These are phyloP conservation scores for Waltiozyma solani DNA, from an alignment of 1,139 yeast genomes.

Conservation along the genomic window DNA sequence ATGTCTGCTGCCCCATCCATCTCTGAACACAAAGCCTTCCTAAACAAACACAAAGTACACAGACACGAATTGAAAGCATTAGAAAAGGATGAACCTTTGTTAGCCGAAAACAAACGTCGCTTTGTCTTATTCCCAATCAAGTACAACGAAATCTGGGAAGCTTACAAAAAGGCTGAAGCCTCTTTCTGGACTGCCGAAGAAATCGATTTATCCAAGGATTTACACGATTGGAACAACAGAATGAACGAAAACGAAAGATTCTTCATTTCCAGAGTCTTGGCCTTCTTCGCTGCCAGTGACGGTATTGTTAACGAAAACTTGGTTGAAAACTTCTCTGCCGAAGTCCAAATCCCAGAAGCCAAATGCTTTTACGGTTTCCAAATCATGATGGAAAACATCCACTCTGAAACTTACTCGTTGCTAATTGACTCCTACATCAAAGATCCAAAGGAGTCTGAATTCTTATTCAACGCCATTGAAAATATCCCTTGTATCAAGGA, in stretches of 20 bases:
- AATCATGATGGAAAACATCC: conserved; percentile 99
- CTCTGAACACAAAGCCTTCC: conserved; percentile 39
- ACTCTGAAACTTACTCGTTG: conserved; percentile 92
- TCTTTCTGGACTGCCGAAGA: conserved; percentile 99
- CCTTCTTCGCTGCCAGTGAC: conserved; percentile 98
- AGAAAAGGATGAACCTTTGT: conserved; percentile 85
- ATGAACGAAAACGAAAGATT: conserved; percentile 84
- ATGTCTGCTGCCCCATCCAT: conserved; percentile 2
- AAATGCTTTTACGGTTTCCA: conserved; percentile 98
- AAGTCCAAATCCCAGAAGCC: conserved; percentile 96
- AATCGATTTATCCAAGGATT: conserved; percentile 89
- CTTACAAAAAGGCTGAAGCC: conserved; percentile 98
- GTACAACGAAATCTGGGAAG: conserved; percentile 97
- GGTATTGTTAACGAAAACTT: conserved; percentile 96
- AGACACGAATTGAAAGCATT: conserved; percentile 62
- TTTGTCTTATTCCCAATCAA: conserved; percentile 95
- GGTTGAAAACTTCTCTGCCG: conserved; percentile 94
- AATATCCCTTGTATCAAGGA: conserved; percentile 88
- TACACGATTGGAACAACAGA: conserved; percentile 79
- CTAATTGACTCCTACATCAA: conserved; percentile 91
- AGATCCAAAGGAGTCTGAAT: conserved; percentile 87
- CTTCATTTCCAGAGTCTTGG: conserved; percentile 84
- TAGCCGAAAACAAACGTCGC: conserved; percentile 78
- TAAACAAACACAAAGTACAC: conserved; percentile 51
- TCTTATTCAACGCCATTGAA: conserved; percentile 87